Base-by-base conservation (phyloP, 192 early-diverging fungal species). In the Lunasporangiospora selenospora region DNA sequence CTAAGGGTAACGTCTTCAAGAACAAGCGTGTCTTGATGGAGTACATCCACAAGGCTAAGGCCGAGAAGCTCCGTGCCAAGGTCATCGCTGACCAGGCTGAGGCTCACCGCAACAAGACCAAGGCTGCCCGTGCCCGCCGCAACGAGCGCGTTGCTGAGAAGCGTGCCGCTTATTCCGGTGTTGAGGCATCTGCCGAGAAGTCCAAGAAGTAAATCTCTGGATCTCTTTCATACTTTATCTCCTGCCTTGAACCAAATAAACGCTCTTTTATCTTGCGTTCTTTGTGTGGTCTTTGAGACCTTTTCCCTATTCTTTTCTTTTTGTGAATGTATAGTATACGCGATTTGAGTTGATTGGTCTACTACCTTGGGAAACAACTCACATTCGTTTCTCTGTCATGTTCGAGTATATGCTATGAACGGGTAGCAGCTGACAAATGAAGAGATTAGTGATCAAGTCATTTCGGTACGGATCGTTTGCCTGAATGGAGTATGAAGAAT, bases 1-100 rank as follows among this genome's bases (percentile, higher is more conserved):
- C 93, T 58, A 98, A 98, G 92, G 96, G 96, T 96, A 97, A 97
- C 84, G 93, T 93, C 52, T 98, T 98, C 88, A 98, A 98, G 92
- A 98, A 96, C 93, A 98, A 98, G 91, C 92, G 96, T 82, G 96
- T 98, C 58, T 80, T 98, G 42, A 98, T 98, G 92, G 96, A 98
- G 84, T 92, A 92, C 84, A 98, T 98, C 82, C 94, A 97, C 88
- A 96, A 95, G 87, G 92, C 91, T 70, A 98, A 98, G 91, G 93
- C 96, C 48, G 95, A 98, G 85, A 94, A 97, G 81, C 80, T 89
- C 54, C 91, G 96, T 85, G 83, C 87, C 63, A 91, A 94, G 89
- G 62, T 87, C 54, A 82, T 98, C 46, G 84, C 87, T 60, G 95
- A 98, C 85, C 96, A 98, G 88, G 92, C 95, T 52, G 95, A 95